Percentiles rank a stretch among this genome's conserved stretches.
Conservation (phyloP, 495 filamentous ascomycete species). For the Lophiostoma macrostomum region DNA sequence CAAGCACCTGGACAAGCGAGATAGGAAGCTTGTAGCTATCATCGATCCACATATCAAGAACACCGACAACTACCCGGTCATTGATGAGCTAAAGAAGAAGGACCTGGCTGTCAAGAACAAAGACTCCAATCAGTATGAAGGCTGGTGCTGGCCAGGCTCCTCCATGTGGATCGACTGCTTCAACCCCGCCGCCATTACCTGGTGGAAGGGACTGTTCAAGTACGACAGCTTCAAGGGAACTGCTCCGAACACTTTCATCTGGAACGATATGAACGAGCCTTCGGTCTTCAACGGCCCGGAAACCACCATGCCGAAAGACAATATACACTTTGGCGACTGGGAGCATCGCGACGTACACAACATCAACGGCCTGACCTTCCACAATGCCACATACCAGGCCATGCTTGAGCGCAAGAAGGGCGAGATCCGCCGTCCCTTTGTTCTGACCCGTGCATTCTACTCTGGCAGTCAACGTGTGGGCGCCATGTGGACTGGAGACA, state of each 20-base stretch:
- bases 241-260: slow-evolving; percentile 80
- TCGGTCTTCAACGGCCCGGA: slow-evolving; percentile 98
- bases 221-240: slow-evolving; percentile 83
- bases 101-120: slow-evolving; percentile 83
- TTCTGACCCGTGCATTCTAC: slow-evolving; percentile 88
- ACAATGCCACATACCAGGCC: slow-evolving; percentile 87
- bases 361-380: slow-evolving; percentile 86
- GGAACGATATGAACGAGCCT: slow-evolving; percentile 99
- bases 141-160: slow-evolving; percentile 97
- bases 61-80: slow-evolving; percentile 67
- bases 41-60: slow-evolving; percentile 99
- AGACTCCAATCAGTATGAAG: slow-evolving; percentile 82
- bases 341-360: slow-evolving; percentile 97
- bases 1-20: slow-evolving; percentile 74
- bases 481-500: slow-evolving; percentile 99
- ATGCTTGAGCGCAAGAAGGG: slow-evolving; percentile 76
- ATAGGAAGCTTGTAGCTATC: slow-evolving; percentile 88
- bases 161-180: slow-evolving; percentile 96
- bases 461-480: slow-evolving; percentile 82
- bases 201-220: slow-evolving; percentile 87
- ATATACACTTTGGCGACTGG: slow-evolving; percentile 86
- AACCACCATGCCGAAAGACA: slow-evolving; percentile 97
- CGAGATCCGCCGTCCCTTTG: slow-evolving; percentile 77
- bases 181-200: slow-evolving; percentile 77
- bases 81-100: slow-evolving; percentile 78